phyloP scores from a whole-genome alignment of 768 basidiomycete species.

The Termitomyces sp. region DNA sequence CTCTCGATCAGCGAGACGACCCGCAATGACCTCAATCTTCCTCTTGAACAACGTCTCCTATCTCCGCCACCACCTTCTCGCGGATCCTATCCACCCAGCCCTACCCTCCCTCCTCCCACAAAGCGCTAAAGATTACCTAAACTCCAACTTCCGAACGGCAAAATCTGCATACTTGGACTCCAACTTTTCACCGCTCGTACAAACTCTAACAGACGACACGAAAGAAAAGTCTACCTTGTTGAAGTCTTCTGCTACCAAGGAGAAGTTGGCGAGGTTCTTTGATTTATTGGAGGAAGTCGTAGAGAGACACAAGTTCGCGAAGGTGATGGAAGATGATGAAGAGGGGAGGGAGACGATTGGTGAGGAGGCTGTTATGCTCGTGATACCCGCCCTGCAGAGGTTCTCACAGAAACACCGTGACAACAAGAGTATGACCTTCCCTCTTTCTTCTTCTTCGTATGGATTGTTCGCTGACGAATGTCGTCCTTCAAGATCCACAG shows the following conservation, averaged over 20 bases:
- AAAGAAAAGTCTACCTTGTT: conserved; percentile 46
- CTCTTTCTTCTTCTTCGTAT: not conserved
- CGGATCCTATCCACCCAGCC: conserved; percentile 42
- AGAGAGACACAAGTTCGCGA: conserved; percentile 68
- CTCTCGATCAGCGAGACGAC: conserved; percentile 55
- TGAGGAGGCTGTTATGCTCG: conserved; percentile 75
- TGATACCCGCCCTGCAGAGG: conserved; percentile 69
- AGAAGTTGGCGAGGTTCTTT: conserved; percentile 81
- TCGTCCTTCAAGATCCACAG: conserved; percentile 50
- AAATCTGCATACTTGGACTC: conserved; percentile 84
- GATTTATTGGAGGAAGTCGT: conserved; percentile 76
- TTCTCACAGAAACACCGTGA: conserved; percentile 75
- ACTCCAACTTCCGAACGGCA: conserved; percentile 72
- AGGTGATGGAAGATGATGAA: conserved; percentile 68
- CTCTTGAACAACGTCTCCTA: conserved; percentile 78
- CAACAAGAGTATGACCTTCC: conserved; percentile 62
- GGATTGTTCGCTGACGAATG: conserved; percentile 1
- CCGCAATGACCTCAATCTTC: conserved; percentile 71
- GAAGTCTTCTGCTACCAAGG: conserved; percentile 52
- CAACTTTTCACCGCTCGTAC: conserved; percentile 77
- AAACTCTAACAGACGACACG: conserved; percentile 60
- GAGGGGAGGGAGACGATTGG: conserved; percentile 54
- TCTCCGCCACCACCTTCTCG: conserved; percentile 55
- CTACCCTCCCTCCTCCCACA: conserved; percentile 54
- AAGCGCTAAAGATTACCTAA: conserved; percentile 57